Base-by-base conservation (phyloP, 2,329 filamentous ascomycete species). In the Colletotrichum sp. region DNA sequence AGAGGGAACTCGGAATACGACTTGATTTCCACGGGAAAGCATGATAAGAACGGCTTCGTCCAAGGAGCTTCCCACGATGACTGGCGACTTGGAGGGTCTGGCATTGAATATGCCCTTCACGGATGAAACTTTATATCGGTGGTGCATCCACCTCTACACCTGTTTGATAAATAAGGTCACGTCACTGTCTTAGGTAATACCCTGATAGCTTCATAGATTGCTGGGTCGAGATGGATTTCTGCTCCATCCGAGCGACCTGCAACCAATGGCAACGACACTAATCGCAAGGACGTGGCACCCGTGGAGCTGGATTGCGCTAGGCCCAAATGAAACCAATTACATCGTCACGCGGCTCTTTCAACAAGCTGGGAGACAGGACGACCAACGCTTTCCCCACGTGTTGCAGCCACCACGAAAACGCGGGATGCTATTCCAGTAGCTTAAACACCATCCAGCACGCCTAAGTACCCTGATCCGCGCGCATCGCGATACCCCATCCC, bases 341-440 rank as follows among this genome's bases (percentile, higher is more conserved):
- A 69, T 76, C 64, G 74, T 76, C 74, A 76, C 74, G 74, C 59
- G 74, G 74, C 55, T 74, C 65, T 57, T 59, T 74, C 34, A 66
- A 60, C 70, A 76, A 69, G 74, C 34, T 76, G 59, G 74, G 59
- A 74, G 62, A 77, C 65, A 74, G 74, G 70, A 52, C 52, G 65
- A 72, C 75, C 75, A 77, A 77, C 69, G 69, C 72, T 77, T 76
- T 52, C 65, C 75, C 68, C 75, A 77, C 75, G 75, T 77, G 75
- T 55, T 72, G 68, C 75, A 77, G 65, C 75, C 75, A 75, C 73
- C 64, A 72, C 39, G 64, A 68, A 12, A 36, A 32, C 64, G 59
- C 48, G 70, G 71, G 59, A 74, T 74, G 74, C 64, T 69, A 74
- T 69, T 39, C 39, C 28, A 66, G 71, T 76, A 76, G 65, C 71